A percentile compares a stretch with the other conserved stretches of the same genome.
These are phyloP conservation scores for Calonectria pseudoturangicola DNA, from an alignment of 2,329 filamentous ascomycete genomes.

Conservation along the genomic window DNA sequence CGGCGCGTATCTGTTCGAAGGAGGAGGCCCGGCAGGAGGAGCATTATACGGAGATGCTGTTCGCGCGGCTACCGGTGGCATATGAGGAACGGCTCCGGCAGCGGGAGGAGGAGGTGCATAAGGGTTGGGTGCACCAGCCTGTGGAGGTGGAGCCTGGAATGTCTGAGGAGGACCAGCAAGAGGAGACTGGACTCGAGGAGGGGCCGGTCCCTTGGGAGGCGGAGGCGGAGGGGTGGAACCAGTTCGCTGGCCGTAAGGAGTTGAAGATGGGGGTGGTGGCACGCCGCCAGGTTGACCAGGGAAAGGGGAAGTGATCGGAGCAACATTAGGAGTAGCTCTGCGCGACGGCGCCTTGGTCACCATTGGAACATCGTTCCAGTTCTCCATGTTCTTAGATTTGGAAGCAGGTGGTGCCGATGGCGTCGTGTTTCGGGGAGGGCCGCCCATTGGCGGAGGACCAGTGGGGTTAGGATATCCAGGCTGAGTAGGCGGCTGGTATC, in stretches of 20 bases:
- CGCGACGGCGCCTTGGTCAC: constrained; percentile 82
- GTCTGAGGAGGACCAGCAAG: constrained; percentile 71
- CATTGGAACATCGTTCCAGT: constrained; percentile 97
- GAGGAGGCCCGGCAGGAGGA: constrained; percentile 81
- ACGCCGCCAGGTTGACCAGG: constrained; percentile 76
- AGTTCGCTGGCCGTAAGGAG: constrained; percentile 76
- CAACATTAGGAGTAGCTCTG: constrained; percentile 82
- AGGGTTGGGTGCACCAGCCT: constrained; percentile 77
- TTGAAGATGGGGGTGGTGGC: constrained; percentile 71
- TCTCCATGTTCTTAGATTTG: constrained; percentile 81
- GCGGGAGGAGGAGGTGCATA: constrained; percentile 72
- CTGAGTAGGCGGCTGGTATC: constrained; percentile 66
- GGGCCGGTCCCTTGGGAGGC: constrained; percentile 86
- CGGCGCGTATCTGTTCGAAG: constrained; percentile 85
- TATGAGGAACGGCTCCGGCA: constrained; percentile 78
- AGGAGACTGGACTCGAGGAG: constrained; percentile 84
- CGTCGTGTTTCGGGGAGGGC: constrained; percentile 75
- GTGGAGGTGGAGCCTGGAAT: constrained; percentile 68
- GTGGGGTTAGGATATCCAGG: constrained; percentile 61
- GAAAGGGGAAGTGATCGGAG: constrained; percentile 85
- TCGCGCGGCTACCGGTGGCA: constrained; percentile 78
- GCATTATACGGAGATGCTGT: constrained; percentile 91
- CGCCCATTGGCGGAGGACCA: constrained; percentile 59
- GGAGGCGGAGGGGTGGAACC: constrained; percentile 85
- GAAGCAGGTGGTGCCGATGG: constrained; percentile 83